Conservation (phyloP, 2,329 filamentous ascomycete genomes). For the Colletotrichum sp. region DNA sequence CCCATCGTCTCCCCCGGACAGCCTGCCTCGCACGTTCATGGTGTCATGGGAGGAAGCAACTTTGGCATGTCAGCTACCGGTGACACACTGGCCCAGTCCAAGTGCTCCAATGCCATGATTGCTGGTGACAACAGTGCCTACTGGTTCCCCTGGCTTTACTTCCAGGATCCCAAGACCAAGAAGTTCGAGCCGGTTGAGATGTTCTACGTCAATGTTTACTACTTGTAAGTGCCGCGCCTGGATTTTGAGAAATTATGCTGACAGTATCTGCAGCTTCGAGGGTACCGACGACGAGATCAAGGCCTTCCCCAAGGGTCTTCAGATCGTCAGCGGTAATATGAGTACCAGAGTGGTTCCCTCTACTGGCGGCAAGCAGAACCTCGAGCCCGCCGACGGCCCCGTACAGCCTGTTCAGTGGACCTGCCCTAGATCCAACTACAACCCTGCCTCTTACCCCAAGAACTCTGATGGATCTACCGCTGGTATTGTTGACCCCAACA, state of each 20-base stretch:
- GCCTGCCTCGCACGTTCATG: conserved; percentile 69
- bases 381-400: conserved; percentile 56
- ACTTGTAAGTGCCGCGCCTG: conserved; percentile 57
- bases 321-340: conserved; percentile 73
- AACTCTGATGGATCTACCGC: conserved; percentile 59
- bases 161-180: conserved; percentile 65
- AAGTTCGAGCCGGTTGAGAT: conserved; percentile 70
- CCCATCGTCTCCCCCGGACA: conserved; percentile 70
- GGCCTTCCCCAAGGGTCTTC: conserved; percentile 73
- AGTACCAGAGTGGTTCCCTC: conserved; percentile 60
- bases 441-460: conserved; percentile 56
- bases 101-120: conserved; percentile 74
- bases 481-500: conserved; percentile 59
- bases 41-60: conserved; percentile 72
- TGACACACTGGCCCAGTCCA: conserved; percentile 61
- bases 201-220: conserved; percentile 79
- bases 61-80: conserved; percentile 69
- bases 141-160: conserved; percentile 78
- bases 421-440: conserved; percentile 58
- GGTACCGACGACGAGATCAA: conserved; percentile 68
- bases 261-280: conserved; percentile 55
- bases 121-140: conserved; percentile 76
- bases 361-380: conserved; percentile 52
- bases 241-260: conserved; percentile 24
- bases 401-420: conserved; percentile 64